Percentiles rank a stretch among this genome's conserved stretches.
phyloP scores from a whole-genome alignment of 768 basidiomycete genomes.

The Myochromella boudieri region DNA sequence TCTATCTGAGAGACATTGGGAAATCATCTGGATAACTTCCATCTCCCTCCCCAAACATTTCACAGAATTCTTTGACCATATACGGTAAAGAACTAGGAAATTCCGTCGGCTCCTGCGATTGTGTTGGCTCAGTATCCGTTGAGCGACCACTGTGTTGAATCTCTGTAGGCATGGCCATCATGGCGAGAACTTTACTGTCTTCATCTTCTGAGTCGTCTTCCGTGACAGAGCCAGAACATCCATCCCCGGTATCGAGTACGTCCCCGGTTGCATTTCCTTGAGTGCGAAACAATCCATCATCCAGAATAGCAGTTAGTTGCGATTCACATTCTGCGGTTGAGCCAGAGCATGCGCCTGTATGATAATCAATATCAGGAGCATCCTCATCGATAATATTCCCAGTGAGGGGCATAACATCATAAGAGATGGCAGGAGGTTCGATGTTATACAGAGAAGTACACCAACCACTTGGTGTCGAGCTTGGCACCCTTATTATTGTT shows the following conservation, averaged over 20 bases:
- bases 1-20: slow-evolving; percentile 33
- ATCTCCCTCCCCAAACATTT: slow-evolving; percentile 40
- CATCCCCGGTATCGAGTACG: slow-evolving; percentile 12
- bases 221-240: slow-evolving; percentile 28
- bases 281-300: too few relatives aligned
- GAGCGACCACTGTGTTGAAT: not conserved
- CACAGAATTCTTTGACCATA: slow-evolving; percentile 40
- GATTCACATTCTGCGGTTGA: too few relatives aligned
- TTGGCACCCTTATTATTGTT: not conserved
- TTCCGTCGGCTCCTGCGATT: slow-evolving; percentile 5
- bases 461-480: not conserved
- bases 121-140: slow-evolving; percentile 1
- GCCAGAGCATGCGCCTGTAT: too few relatives aligned
- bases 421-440: too few relatives aligned
- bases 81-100: slow-evolving; percentile 31
- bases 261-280: slow-evolving; percentile 11
- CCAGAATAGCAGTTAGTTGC: too few relatives aligned
- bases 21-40: slow-evolving; percentile 43
- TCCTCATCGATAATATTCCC: too few relatives aligned
- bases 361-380: too few relatives aligned
- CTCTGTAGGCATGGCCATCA: not conserved
- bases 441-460: not conserved
- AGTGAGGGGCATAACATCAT: too few relatives aligned
- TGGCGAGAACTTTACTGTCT: not conserved
- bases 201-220: slow-evolving; percentile 38